phyloP scores from a whole-genome alignment of 495 filamentous ascomycete species.

The Podospora bellae-mahoneyi region DNA sequence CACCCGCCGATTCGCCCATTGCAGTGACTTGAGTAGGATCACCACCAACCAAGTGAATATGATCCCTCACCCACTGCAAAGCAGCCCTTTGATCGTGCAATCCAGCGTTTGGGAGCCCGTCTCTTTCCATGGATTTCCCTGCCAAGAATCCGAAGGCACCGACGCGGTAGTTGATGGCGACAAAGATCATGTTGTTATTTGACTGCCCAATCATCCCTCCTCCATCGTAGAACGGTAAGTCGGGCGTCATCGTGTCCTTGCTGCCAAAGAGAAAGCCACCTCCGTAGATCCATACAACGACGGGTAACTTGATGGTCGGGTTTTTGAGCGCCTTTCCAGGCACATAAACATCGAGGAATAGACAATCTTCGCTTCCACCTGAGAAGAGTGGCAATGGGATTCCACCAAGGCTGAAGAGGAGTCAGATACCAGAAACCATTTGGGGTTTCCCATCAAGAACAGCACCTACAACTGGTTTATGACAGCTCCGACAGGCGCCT shows the following conservation, averaged over 20 bases:
- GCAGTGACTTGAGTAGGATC: slow-evolving; percentile 61
- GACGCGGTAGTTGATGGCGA: slow-evolving; percentile 32
- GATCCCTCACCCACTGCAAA: slow-evolving; percentile 39
- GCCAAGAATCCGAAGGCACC: slow-evolving; percentile 29
- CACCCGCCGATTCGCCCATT: slow-evolving; percentile 67
- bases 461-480: slow-evolving; percentile 37
- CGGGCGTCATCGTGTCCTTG: slow-evolving; percentile 13
- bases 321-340: slow-evolving; percentile 5
- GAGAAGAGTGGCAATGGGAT: slow-evolving; percentile 37
- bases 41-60: slow-evolving; percentile 59
- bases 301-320: slow-evolving; percentile 9
- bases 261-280: slow-evolving; percentile 38
- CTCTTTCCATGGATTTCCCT: slow-evolving; percentile 5
- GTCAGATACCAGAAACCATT: too few species aligned
- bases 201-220: slow-evolving; percentile 5
- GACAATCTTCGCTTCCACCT: slow-evolving; percentile 30
- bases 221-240: slow-evolving; percentile 8
- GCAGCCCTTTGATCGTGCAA: slow-evolving; percentile 31
- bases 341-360: slow-evolving; percentile 15
- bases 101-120: slow-evolving; percentile 29
- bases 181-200: slow-evolving; percentile 33
- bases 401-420: slow-evolving; percentile 30
- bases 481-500: slow-evolving; percentile 35
- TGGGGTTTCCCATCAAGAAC: too few species aligned
- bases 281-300: slow-evolving; percentile 26